A percentile compares a stretch with the other conserved stretches of the same genome.
Conservation (phyloP, 495 filamentous ascomycete genomes). For the Viridothelium virens region DNA sequence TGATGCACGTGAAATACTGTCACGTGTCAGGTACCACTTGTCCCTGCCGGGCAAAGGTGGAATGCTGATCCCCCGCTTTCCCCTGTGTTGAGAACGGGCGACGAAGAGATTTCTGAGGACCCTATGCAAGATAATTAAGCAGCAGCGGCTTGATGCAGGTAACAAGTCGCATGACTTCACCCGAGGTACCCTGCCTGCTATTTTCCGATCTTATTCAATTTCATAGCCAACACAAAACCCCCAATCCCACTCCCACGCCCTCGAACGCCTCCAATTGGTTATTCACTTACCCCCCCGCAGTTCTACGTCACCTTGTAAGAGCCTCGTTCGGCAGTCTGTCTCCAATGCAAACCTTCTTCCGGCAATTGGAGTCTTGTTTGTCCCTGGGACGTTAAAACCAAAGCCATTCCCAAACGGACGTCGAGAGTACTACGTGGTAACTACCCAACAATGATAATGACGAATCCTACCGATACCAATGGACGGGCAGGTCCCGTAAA, state of each 20-base stretch:
- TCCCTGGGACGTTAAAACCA: not conserved
- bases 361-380: not conserved
- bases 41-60: not conserved
- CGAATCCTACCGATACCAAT: constrained; percentile 10
- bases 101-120: too few species aligned
- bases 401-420: not conserved
- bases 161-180: not conserved
- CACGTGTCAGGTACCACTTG: not conserved
- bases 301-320: not conserved
- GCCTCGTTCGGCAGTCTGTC: constrained; percentile 4
- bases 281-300: not conserved
- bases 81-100: not conserved
- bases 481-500: constrained; percentile 2
- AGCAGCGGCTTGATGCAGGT: not conserved
- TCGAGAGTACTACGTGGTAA: constrained; percentile 19
- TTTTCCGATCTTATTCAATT: not conserved
- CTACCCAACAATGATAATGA: constrained; percentile 9
- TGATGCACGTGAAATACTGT: not conserved
- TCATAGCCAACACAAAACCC: constrained; percentile 1
- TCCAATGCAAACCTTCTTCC: not conserved
- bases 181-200: not conserved
- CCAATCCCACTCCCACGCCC: not conserved
- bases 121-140: too few species aligned
- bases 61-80: not conserved
- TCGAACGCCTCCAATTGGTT: constrained; percentile 3